A percentile compares a stretch with the other conserved stretches of the same genome.
phyloP scores from a whole-genome alignment of 225 moss, liverwort and hornwort species.

The Marchantia polymorpha region DNA sequence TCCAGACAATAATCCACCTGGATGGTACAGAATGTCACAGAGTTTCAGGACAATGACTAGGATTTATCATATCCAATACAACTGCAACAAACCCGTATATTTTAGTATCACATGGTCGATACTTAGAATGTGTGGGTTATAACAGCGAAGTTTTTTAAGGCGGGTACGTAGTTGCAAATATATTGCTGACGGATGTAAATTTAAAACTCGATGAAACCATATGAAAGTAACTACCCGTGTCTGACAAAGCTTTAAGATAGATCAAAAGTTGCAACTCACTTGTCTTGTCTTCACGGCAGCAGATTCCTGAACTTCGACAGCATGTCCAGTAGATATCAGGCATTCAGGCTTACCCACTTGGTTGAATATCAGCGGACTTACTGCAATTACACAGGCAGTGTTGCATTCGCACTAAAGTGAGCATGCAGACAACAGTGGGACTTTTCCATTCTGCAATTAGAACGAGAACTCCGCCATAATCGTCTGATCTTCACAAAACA shows the following conservation, averaged over 20 bases:
- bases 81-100: not conserved
- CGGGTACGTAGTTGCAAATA: not conserved
- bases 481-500: not conserved
- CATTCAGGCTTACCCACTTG: constrained; percentile 24
- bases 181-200: not conserved
- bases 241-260: not conserved
- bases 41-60: not conserved
- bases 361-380: constrained; percentile 25
- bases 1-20: not conserved
- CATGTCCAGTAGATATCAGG: constrained; percentile 34
- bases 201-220: not conserved
- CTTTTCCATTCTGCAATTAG: not conserved
- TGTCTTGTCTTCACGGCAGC: not conserved
- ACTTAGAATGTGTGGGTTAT: not conserved
- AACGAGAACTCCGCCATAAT: not conserved
- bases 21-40: not conserved
- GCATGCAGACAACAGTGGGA: not conserved
- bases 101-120: not conserved
- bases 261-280: not conserved
- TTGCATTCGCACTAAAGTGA: not conserved
- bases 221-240: not conserved
- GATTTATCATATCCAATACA: not conserved
- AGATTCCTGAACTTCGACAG: not conserved
- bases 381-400: constrained; percentile 20
- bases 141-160: not conserved